These are phyloP conservation scores for Candida rishiriensis DNA, from an alignment of 805 yeast species.

Conservation along the genomic window DNA sequence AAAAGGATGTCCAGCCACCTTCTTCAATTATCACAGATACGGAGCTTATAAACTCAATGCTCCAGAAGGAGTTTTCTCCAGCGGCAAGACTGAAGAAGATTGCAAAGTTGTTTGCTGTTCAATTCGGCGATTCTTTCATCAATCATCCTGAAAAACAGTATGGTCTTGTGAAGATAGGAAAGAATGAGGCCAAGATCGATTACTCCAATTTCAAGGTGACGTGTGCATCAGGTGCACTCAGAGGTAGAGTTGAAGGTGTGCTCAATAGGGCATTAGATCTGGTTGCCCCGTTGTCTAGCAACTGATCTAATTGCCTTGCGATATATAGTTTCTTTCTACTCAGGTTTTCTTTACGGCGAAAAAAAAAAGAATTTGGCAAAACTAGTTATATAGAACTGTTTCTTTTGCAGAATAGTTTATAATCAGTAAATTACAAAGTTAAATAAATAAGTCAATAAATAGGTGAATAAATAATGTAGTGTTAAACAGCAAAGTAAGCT, in stretches of 20 bases:
- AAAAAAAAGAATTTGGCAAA: too few relatives aligned
- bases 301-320: constrained; percentile 2
- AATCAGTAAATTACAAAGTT: background rate
- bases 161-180: constrained; percentile 70
- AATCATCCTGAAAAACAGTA: constrained; percentile 37
- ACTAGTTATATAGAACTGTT: too few relatives aligned
- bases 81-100: constrained; percentile 49
- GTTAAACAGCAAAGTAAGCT: background rate
- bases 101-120: constrained; percentile 63
- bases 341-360: background rate
- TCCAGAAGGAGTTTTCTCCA: constrained; percentile 31
- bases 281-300: constrained; percentile 73
- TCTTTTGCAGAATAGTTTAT: too few relatives aligned
- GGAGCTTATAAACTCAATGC: constrained; percentile 3
- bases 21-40: constrained; percentile 11
- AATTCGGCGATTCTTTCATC: constrained; percentile 76
- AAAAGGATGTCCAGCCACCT: constrained; percentile 4
- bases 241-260: constrained; percentile 79
- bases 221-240: constrained; percentile 70
- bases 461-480: background rate
- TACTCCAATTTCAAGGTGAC: constrained; percentile 59
- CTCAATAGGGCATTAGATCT: constrained; percentile 71
- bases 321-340: too few relatives aligned
- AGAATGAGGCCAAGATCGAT: constrained; percentile 64
- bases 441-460: background rate